phyloP scores from a whole-genome alignment of 2,329 filamentous ascomycete species.

The Talaromyces sp. region DNA sequence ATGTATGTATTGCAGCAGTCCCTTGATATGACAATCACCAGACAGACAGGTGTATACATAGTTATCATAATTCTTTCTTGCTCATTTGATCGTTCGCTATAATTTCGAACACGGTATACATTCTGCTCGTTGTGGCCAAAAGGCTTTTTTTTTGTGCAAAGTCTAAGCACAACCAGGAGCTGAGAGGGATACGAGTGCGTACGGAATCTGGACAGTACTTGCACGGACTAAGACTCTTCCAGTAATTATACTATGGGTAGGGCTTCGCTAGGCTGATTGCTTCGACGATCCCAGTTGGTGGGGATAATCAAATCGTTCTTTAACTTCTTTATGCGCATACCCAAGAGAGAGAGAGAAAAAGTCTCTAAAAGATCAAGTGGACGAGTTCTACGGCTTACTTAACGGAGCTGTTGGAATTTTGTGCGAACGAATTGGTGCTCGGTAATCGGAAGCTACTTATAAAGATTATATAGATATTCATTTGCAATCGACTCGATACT shows the following conservation, averaged over 20 bases:
- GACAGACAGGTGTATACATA: background rate
- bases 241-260: slow-evolving; percentile 8
- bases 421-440: background rate
- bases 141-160: background rate
- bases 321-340: slow-evolving; percentile 4
- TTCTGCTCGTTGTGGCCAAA: background rate
- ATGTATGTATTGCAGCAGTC: background rate
- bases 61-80: background rate
- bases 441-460: background rate
- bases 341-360: background rate
- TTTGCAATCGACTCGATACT: background rate
- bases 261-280: slow-evolving; percentile 3
- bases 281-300: background rate
- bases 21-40: background rate
- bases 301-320: slow-evolving; percentile 2
- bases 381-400: background rate
- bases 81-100: too few species aligned
- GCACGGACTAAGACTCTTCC: slow-evolving; percentile 1
- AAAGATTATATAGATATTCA: background rate
- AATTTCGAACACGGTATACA: background rate
- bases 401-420: background rate
- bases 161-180: background rate
- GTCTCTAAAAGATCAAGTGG: background rate
- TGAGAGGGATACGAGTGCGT: background rate
- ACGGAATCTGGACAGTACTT: background rate